Evolutionary conservation across 169 alveolate species (phyloP).

Genomic region (Besnoitia besnoiti): DNA sequence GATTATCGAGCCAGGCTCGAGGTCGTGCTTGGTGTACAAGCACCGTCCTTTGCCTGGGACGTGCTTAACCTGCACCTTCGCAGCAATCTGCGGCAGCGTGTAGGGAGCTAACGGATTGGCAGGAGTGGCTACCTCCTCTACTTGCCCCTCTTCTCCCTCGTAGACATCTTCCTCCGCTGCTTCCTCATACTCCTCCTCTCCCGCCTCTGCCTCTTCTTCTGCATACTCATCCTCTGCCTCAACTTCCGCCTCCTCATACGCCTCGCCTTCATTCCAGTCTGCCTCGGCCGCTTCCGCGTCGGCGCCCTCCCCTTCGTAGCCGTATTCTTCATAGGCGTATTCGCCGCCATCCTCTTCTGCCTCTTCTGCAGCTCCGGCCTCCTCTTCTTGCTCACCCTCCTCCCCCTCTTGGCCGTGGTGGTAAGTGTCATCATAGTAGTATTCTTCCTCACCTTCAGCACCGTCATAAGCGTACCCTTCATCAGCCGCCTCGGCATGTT

Average conservation of each 20-base stretch:
- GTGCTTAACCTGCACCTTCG: conserved; percentile 44
- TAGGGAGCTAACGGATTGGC: conserved; percentile 42
- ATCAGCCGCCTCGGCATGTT: background rate
- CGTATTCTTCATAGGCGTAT: background rate
- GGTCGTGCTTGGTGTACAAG: conserved; percentile 46
- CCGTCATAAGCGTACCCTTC: background rate
- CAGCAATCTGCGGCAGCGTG: conserved; percentile 56
- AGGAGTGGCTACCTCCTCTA: conserved; percentile 11
- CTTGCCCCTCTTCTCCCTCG: conserved; percentile 18
- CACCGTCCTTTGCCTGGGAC: conserved; percentile 69
- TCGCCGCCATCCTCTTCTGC: conserved; percentile 9
- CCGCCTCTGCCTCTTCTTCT: background rate
- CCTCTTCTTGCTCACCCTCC: conserved; percentile 38
- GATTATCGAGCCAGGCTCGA: conserved; percentile 58
- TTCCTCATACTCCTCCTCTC: conserved; percentile 24
- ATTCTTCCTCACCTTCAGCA: conserved; percentile 26
- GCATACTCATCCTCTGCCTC: background rate
- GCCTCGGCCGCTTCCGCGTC: conserved; percentile 22
- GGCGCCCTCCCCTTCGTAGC: conserved; percentile 8
- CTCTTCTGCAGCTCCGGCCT: conserved; percentile 7
- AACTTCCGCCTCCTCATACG: conserved; percentile 53
- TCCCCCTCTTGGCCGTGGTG: background rate
- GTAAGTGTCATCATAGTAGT: background rate
- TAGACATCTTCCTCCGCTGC: background rate
- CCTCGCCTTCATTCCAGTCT: conserved; percentile 12